Evolutionary conservation across 2,329 filamentous ascomycete species (phyloP), one percentile per base, ranked within the genome.

Genomic region (Aureobasidium namibiae): DNA sequence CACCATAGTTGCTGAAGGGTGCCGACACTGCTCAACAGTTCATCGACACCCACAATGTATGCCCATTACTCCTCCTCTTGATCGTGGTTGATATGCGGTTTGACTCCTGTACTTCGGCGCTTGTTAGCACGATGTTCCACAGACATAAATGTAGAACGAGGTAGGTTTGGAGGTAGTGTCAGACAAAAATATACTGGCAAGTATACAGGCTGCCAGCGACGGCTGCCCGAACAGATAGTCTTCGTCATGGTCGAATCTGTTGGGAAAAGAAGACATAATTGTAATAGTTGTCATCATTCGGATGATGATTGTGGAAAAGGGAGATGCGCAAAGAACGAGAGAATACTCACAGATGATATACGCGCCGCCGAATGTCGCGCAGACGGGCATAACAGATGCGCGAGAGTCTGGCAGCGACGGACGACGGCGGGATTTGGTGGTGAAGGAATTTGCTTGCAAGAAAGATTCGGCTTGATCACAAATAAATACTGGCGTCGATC

Each of bases 181-280:
- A 90, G 88, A 89, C 85, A 85, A 82, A 78, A 75, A 79, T 86
- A 46, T 91, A 91, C 88, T 92, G 88, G 88, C 88, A 89, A 91
- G 88, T 91, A 91, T 72, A 87, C 88, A 89, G 85, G 84, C 81
- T 71, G 74, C 79, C 78, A 79, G 81, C 76, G 77, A 78, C 76
- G 75, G 76, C 76, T 70, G 78, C 84, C 86, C 85, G 83, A 78
- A 82, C 78, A 87, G 82, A 81, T 79, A 78, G 77, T 71, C 78
- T 86, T 89, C 85, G 84, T 90, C 88, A 92, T 86, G 86, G 87
- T 84, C 88, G 88, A 90, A 82, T 92, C 87, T 78, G 87, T 80
- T 85, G 82, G 86, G 86, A 88, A 90, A 91, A 90, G 88, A 91
- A 91, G 88, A 87, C 80, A 73, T 78, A 75, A 77, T 78, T 80